Base-by-base conservation (phyloP, 2,329 filamentous ascomycete species). In the Botryosphaeria dothidea region DNA sequence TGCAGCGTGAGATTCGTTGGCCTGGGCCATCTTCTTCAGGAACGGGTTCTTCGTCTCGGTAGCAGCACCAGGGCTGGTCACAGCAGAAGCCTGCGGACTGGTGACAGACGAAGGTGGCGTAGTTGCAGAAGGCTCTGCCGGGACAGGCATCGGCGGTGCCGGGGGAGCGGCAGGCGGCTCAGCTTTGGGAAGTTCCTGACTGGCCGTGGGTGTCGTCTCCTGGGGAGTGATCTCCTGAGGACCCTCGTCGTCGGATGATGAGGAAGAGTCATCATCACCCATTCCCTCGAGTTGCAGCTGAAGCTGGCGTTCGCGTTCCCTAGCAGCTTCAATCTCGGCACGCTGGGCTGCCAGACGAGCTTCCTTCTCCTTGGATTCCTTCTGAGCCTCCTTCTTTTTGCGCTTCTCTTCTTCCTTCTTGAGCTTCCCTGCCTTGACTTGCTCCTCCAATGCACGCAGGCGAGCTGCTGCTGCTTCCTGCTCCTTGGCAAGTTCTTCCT, bases 371-470 rank as follows among this genome's bases (percentile, higher is more conserved):
- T 92, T 94, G 7, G 93, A 88, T 70, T 95, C 92, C 57, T 90
- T 91, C 73, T 91, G 84, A 9, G 93, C 93, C 23, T 92, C 94
- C 81, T 97, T 93, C 82, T 93, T 95, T 71, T 87, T 90, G 68
- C 90, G 92, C 83, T 96, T 97, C 80, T 97, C 95, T 77, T 99
- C 95, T 70, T 96, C 91, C 79, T 97, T 98, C 83, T 92, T 94
- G 61, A 98, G 81, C 81, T 98, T 99, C 72, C 93, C 92, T 74
- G 93, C 92, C 68, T 89, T 90, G 61, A 98, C 93, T 78, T 97
- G 93, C 75, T 98, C 93, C 78, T 99, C 93, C 8, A 99, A 86
- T 17, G 92, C 93, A 75, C 89, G 92, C 25, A 98, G 85, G 58
- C 93, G 92, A 68, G 91, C 91, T 71, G 91, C 88, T 45, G 93